Percentiles rank a stretch among this genome's conserved stretches.
phyloP scores from a whole-genome alignment of 2,329 filamentous ascomycete species.

The Trichoderma sp. region DNA sequence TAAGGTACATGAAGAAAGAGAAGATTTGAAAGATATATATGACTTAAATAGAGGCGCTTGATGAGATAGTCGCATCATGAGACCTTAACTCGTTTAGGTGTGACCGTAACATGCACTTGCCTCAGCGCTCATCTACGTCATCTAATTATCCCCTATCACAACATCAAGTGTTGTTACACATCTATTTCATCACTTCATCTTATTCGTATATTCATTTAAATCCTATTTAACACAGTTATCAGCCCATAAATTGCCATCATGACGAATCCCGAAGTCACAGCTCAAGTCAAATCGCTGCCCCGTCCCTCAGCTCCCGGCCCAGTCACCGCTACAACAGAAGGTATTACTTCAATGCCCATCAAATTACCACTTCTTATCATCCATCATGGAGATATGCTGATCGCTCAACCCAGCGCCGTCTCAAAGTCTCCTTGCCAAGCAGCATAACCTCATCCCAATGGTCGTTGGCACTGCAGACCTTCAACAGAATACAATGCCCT shows the following conservation, averaged over 20 bases:
- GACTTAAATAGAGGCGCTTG: neutral
- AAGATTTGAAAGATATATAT: too few relatives aligned
- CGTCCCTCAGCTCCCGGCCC: neutral
- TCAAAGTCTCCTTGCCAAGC: conserved; percentile 36
- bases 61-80: neutral
- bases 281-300: neutral
- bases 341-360: neutral
- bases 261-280: neutral
- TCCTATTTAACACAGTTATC: neutral
- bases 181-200: neutral
- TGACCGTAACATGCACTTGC: neutral
- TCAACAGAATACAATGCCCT: neutral
- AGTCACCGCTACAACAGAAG: conserved; percentile 7
- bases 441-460: conserved; percentile 35
- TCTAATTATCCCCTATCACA: too few relatives aligned
- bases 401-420: conserved; percentile 15
- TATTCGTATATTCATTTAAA: neutral
- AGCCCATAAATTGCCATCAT: neutral
- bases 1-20: neutral
- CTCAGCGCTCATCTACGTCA: neutral
- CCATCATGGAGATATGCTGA: neutral
- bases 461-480: conserved; percentile 23
- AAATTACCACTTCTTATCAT: too few relatives aligned
- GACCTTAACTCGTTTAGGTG: neutral
- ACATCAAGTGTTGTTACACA: neutral